These are phyloP conservation scores for Rhamnella rubrinervis DNA, from an alignment of 331 rosid genomes.

Conservation along the genomic window DNA sequence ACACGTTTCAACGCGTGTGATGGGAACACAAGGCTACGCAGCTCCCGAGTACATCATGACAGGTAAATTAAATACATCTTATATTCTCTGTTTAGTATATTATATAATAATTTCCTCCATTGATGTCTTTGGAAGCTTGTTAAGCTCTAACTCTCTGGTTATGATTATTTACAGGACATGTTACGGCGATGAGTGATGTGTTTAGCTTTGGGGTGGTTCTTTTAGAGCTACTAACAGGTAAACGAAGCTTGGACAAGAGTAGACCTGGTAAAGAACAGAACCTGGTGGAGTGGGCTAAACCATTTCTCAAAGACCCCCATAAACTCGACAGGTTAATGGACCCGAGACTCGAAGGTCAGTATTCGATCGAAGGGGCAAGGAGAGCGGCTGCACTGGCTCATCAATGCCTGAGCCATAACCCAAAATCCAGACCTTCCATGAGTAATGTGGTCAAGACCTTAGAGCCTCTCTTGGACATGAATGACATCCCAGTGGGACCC, in stretches of 20 bases:
- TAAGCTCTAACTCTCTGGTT: too few relatives aligned
- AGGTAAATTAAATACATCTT: slow-evolving; percentile 38
- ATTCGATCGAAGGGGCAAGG: slow-evolving; percentile 59
- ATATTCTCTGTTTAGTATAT: background rate
- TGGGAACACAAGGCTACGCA: slow-evolving; percentile 97
- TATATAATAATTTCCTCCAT: background rate
- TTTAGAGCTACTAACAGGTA: slow-evolving; percentile 75
- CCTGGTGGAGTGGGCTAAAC: slow-evolving; percentile 91
- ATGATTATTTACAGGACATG: slow-evolving; percentile 48
- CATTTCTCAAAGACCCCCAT: slow-evolving; percentile 55
- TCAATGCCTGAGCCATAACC: slow-evolving; percentile 57
- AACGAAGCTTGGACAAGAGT: slow-evolving; percentile 65
- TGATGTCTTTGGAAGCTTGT: too few relatives aligned
- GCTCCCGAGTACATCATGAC: slow-evolving; percentile 88
- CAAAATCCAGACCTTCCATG: slow-evolving; percentile 71
- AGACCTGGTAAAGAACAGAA: slow-evolving; percentile 61
- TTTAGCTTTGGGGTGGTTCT: slow-evolving; percentile 89
- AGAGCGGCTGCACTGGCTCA: slow-evolving; percentile 58
- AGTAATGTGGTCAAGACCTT: slow-evolving; percentile 61
- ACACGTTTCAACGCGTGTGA: slow-evolving; percentile 61
- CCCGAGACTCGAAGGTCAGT: slow-evolving; percentile 71
- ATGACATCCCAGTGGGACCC: slow-evolving; percentile 61
- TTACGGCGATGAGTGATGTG: slow-evolving; percentile 84
- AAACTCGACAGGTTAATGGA: slow-evolving; percentile 75
- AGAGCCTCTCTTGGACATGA: slow-evolving; percentile 49